Base-by-base conservation (phyloP, 2,329 filamentous ascomycete genomes). In the Gyromitra esculenta region DNA sequence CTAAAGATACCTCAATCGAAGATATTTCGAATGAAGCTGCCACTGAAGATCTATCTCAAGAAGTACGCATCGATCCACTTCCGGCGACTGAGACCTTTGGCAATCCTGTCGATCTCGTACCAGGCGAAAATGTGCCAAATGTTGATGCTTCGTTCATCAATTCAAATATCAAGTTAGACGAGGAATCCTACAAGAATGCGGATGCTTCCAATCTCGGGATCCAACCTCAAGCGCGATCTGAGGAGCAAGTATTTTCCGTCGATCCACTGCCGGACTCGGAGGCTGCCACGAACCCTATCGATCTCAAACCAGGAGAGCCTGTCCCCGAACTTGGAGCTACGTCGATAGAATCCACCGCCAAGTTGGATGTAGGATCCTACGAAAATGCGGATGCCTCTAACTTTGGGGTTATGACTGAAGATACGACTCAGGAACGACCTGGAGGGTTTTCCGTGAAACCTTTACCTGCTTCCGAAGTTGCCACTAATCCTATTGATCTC, bases 291-390 rank as follows among this genome's bases (percentile, higher is more conserved):
- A 97, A 97, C 84, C 94, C 95, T 7, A 88, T 97, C 83, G 87
- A 88, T 81, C 87, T 96, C 69, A 88, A 88, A 35, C 91, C 94
- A 1, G 94, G 94, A 81, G 92, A 97, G 85, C 89, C 90, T 83
- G 88, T 97, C 6, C 94, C 94, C 50, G 39, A 52, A 43, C 25
- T 62, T n/a, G 87, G 91, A 60, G 83, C 87, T 37, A 82, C 94
- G 80, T 90, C 89, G 62, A 84, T 87, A 64, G 91, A 92, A 83
- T 85, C 86, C 77, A 91, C 93, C 63, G 88, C 97, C 81, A 89
- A 90, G 81, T 88, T 92, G 25, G 94, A 97, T 83, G 88, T 93
- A 83, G 92, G 90, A 80, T 94, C 93, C 0, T 97, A 97, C 84
- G 91, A 96, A 83, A 92, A 92, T 84, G 89, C 90, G 79, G 91